Percentiles rank a stretch among this genome's conserved stretches.
Evolutionary conservation across 257 asterid genomes (phyloP).

Genomic region (Craterostigma plantagineum): DNA sequence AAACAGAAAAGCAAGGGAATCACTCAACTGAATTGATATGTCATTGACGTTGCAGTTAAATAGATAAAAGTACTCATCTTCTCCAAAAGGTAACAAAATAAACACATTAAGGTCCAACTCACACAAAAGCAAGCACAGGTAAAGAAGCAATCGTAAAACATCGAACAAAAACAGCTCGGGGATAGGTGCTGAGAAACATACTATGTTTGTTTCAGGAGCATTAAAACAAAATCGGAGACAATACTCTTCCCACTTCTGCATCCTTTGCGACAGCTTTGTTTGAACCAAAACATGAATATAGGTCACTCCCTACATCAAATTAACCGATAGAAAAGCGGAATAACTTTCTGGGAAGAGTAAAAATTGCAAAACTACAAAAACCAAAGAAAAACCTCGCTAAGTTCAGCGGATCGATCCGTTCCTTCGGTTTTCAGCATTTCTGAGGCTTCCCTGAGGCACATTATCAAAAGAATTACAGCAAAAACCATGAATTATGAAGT

Average conservation of each 20-base stretch:
- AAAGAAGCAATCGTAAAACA: too few relatives aligned
- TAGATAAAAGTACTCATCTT: too few relatives aligned
- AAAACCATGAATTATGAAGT: neutral
- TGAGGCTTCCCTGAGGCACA: slow-evolving; percentile 24
- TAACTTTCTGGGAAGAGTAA: neutral
- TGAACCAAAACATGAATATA: slow-evolving; percentile 14
- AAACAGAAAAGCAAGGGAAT: too few relatives aligned
- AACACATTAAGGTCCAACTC: neutral
- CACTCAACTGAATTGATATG: too few relatives aligned
- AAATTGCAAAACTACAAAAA: neutral
- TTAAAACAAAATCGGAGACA: slow-evolving; percentile 26
- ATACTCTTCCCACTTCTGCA: slow-evolving; percentile 43
- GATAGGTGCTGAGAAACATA: too few relatives aligned
- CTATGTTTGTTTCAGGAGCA: slow-evolving; percentile 22
- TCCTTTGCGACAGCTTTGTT: slow-evolving; percentile 17
- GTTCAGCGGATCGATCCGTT: slow-evolving; percentile 25
- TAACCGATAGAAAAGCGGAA: neutral
- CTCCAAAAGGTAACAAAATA: slow-evolving; percentile 5
- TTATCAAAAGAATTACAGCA: neutral
- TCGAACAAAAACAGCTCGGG: too few relatives aligned
- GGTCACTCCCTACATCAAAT: slow-evolving; percentile 21
- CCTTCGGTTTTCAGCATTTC: slow-evolving; percentile 20
- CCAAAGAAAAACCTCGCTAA: slow-evolving; percentile 15
- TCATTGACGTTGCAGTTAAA: neutral
- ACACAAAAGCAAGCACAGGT: neutral